Evolutionary conservation across 352 stramenopile species (phyloP), one percentile per base, ranked within the genome.

Genomic region (Pythium scleroteichum): DNA sequence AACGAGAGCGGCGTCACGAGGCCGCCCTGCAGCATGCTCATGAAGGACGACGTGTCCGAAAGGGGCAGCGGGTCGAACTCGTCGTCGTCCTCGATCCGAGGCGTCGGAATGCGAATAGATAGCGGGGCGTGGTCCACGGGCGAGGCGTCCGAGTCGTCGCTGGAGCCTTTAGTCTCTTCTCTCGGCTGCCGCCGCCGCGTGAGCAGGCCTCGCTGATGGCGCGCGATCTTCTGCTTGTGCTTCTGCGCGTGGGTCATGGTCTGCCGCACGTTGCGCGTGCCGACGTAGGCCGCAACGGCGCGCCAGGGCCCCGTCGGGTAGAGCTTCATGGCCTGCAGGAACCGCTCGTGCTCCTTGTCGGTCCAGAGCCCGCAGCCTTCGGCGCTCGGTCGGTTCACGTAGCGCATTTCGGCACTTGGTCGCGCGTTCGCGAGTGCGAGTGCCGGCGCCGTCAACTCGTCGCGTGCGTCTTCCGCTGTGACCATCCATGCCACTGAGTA

Each of bases 211-310:
- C 71, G 64, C 45, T 72, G 47, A 12, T 65, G 68, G 12, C 71
- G 61, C 10, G 57, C 71, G 17, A 76, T 59, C 64, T 79, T 79
- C 53, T 79, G 68, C 13, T 69, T 66, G 66, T 79, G 75, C 62
- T 79, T 79, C 41, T 79, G 71, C 27, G 71, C 71, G 54, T 79
- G 71, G 23, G 71, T 79, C 68, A 75, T 75, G 41, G 66, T 71
- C 44, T 75, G 68, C 1, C 68, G 54, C 27, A 67, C 35, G 42
- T 70, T 75, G 35, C 67, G 68, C 22, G 68, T 64, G 29, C 68
- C 68, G 0, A 77, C 62, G 49, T 51, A 62, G 9, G 64, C 53
- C 14, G 69, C 62, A 13, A 77, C 53, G 1, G 35, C 41, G n/a
- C 66, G 53, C 69, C 69, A 77, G 23, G 69, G 66, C 1, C 69